Conservation (phyloP, 2,329 filamentous ascomycete genomes). For the Botrytis deweyae region DNA sequence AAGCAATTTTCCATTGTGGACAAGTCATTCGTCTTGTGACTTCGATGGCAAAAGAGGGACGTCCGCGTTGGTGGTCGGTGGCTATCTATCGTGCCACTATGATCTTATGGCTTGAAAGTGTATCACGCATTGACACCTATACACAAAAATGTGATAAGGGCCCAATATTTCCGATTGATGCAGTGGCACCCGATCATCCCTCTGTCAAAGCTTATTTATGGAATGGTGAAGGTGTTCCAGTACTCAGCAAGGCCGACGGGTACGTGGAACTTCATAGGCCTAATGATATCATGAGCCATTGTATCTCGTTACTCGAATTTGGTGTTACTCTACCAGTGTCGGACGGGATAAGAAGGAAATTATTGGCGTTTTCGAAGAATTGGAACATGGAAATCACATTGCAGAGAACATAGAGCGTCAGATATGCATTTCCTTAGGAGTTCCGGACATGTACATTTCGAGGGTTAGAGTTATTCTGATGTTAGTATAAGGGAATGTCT, state of each 20-base stretch:
- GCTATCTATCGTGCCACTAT: conserved; percentile 67
- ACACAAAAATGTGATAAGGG: conserved; percentile 37
- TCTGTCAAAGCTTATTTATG: conserved; percentile 52
- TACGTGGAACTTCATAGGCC: conserved; percentile 47
- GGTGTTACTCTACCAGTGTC: conserved; percentile 52
- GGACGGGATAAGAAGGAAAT: conserved; percentile 54
- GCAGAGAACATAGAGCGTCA: conserved; percentile 22
- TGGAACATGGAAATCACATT: conserved; percentile 35
- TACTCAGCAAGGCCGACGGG: conserved; percentile 50
- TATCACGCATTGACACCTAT: conserved; percentile 49
- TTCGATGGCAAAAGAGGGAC: conserved; percentile 57
- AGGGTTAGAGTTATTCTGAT: background rate
- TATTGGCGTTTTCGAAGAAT: conserved; percentile 44
- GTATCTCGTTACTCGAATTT: conserved; percentile 53
- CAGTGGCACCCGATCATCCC: conserved; percentile 50
- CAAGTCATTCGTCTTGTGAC: conserved; percentile 63
- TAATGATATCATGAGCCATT: conserved; percentile 50
- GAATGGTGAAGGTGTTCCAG: conserved; percentile 53
- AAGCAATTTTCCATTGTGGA: conserved; percentile 65
- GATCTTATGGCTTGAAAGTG: conserved; percentile 61
- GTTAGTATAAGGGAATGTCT: background rate
- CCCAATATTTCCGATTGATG: conserved; percentile 50
- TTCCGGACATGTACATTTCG: background rate
- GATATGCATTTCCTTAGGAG: conserved; percentile 43
- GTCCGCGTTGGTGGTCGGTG: conserved; percentile 70